These are phyloP conservation scores for Phytophthora niederhauseri DNA, from an alignment of 352 stramenopile species.

Conservation along the genomic window DNA sequence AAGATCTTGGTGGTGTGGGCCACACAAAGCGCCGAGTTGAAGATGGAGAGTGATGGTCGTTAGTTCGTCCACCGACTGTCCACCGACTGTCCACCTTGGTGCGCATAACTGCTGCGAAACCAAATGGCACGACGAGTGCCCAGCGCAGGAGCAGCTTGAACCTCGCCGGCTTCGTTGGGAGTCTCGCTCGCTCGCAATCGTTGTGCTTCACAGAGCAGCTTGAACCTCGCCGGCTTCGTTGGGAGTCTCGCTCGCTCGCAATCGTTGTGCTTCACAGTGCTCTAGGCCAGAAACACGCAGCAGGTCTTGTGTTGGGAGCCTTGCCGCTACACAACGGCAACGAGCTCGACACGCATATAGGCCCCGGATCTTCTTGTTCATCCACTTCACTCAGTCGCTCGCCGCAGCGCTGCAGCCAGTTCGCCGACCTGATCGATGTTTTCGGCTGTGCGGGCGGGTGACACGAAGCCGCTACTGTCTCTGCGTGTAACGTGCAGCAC, in stretches of 20 bases:
- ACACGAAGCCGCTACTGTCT: neutral
- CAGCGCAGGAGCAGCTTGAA: neutral
- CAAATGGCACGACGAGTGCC: neutral
- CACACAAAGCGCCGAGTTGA: conserved; percentile 14
- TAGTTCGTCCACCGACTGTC: conserved; percentile 10
- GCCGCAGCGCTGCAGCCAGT: neutral
- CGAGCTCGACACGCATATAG: neutral
- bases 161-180: neutral
- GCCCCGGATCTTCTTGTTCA: neutral
- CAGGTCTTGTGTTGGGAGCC: neutral
- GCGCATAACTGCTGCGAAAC: conserved; percentile 1
- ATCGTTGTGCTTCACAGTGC: too few species aligned
- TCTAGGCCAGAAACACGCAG: neutral
- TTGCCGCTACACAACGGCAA: neutral
- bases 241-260: too few species aligned
- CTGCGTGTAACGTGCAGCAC: too few species aligned
- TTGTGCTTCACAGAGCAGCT: too few species aligned
- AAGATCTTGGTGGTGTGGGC: conserved; percentile 7
- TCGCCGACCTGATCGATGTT: neutral
- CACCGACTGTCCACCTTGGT: conserved; percentile 16
- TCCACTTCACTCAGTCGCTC: neutral
- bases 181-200: too few species aligned
- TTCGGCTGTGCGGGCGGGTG: neutral
- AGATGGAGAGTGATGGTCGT: conserved; percentile 22
- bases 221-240: neutral